Percentiles rank a stretch among this genome's conserved stretches.
Conservation (phyloP, 257 asterid species). For the Orobanche coerulescens region DNA sequence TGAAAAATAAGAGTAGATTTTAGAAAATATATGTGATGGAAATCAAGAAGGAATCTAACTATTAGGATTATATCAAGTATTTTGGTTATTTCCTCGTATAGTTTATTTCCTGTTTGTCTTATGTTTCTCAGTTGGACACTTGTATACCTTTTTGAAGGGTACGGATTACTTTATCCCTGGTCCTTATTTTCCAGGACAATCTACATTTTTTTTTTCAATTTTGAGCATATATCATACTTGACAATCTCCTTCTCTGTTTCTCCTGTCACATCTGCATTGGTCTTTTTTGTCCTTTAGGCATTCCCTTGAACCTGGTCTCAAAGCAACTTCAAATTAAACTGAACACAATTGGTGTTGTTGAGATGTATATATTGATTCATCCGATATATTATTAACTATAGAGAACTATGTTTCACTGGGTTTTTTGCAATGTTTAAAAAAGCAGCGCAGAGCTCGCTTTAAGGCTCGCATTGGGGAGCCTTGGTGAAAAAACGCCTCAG, state of each 20-base stretch:
- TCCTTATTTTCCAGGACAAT: constrained; percentile 13
- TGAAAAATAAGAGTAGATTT: background rate
- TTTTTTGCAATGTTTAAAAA: no score
- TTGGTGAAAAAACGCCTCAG: no score
- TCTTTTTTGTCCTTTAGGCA: background rate
- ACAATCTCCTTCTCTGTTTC: background rate
- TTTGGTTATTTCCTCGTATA: no score
- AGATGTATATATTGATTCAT: constrained; percentile 8
- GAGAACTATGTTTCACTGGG: background rate
- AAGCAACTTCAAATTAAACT: background rate
- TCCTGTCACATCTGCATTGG: background rate
- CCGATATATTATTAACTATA: background rate
- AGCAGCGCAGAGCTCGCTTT: no score
- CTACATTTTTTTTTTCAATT: background rate
- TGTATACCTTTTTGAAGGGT: background rate
- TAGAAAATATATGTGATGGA: no score
- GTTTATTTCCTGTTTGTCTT: constrained; percentile 3
- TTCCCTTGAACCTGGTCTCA: background rate
- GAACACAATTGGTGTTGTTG: background rate
- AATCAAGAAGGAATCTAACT: no score
- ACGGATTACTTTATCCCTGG: background rate
- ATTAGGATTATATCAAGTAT: no score
- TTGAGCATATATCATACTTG: background rate
- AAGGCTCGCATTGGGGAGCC: no score
- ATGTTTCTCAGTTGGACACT: background rate